Base-by-base conservation (phyloP, 352 stramenopile species). In the Pythium vanterpoolii region DNA sequence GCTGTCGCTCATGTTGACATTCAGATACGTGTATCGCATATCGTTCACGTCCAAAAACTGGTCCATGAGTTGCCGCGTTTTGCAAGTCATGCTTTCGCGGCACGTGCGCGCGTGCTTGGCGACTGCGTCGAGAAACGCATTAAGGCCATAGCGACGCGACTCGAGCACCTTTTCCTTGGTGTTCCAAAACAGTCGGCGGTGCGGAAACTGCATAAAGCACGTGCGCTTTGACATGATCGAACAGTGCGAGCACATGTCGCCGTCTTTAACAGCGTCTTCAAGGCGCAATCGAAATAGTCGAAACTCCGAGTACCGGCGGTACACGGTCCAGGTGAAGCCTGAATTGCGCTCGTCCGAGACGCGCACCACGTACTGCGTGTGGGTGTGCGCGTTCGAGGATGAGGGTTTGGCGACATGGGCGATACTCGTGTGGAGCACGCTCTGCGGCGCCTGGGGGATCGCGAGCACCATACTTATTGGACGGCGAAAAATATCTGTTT, bases 31-130 rank as follows among this genome's bases (percentile, higher is more conserved):
- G 79, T 93, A 95, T 38, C 83, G 80, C 83, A 93, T 91, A 56
- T 95, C 83, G 61, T 88, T 88, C 18, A 93, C 81, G 77, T 93
- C 89, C 44, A 95, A 75, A 62, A 95, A 95, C 65, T 92, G 77
- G 68, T 95, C 83, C 74, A 95, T 90, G 39, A 95, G 69, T 49
- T 66, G 64, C 0, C 86, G 80, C 40, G 79, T 90, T 51, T 87
- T 68, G 55, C 86, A 95, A 26, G 74, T 84, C 62, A 78, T 73
- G 57, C 73, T 80, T 48, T 90, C 77, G 19, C 71, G 62, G 57
- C 86, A 95, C 39, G 79, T 87, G 54, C 86, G 84, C 55, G 83
- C 83, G 65, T 93, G 77, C 57, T 85, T 85, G 27, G 78, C 71
- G 28, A 95, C 82, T 21, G 76, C 77, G 48, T 93, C 79, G 14